These are phyloP conservation scores for Calonectria pseudoreteaudii DNA, from an alignment of 2,329 filamentous ascomycete species.

Conservation along the genomic window DNA sequence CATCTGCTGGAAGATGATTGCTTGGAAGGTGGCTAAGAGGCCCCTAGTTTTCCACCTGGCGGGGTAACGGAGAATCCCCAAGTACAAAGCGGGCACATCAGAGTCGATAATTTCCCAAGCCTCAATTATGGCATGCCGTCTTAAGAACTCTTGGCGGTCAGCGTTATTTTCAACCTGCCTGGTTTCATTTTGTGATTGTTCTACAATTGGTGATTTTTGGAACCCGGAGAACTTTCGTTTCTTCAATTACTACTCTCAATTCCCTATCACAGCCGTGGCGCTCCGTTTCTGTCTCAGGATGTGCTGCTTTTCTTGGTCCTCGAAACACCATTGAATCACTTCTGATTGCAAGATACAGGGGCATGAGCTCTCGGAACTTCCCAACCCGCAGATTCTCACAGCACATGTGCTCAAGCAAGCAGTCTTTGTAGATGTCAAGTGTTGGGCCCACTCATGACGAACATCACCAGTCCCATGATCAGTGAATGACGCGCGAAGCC, in stretches of 20 bases:
- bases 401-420: not conserved
- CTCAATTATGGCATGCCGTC: not conserved
- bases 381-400: not conserved
- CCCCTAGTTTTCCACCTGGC: not conserved
- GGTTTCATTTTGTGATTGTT: not conserved
- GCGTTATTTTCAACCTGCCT: not conserved
- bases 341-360: not conserved
- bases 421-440: not conserved
- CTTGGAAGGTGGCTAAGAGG: not conserved
- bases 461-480: not conserved
- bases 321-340: not conserved
- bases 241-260: not conserved
- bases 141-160: not conserved
- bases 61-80: not conserved
- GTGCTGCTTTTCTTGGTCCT: not conserved
- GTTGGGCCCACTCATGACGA: not conserved
- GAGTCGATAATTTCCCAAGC: not conserved
- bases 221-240: not conserved
- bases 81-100: not conserved
- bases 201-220: not conserved
- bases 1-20: not conserved
- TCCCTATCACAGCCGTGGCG: too few relatives aligned
- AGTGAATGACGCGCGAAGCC: not conserved
- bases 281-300: not conserved
- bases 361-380: not conserved